phyloP scores from a whole-genome alignment of 2,329 filamentous ascomycete species.

The Talaromyces marneffei region DNA sequence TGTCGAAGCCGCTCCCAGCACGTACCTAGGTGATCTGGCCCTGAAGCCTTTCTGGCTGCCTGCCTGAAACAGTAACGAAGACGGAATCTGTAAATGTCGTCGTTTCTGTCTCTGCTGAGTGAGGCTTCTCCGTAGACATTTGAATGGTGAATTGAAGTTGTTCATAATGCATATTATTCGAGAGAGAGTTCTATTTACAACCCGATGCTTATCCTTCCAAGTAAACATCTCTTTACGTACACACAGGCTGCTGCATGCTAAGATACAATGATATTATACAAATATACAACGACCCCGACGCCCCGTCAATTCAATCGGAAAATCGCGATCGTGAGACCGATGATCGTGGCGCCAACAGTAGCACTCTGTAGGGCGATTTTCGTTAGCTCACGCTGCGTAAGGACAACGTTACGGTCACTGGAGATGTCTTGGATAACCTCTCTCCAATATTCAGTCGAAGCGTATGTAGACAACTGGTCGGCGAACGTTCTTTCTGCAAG shows the following conservation, averaged over 20 bases:
- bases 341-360: conserved; percentile 58
- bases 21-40: not conserved
- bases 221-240: not conserved
- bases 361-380: conserved; percentile 63
- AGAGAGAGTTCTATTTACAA: conserved; percentile 1
- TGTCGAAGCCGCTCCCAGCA: not conserved
- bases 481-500: not conserved
- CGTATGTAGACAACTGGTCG: conserved; percentile 16
- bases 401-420: conserved; percentile 58
- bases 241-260: not conserved
- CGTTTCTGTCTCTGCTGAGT: too few relatives aligned
- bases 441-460: conserved; percentile 43
- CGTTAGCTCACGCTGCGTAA: conserved; percentile 66
- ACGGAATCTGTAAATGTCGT: not conserved
- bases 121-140: too few relatives aligned
- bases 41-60: not conserved
- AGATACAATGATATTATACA: not conserved
- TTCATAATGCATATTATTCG: not conserved
- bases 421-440: conserved; percentile 53
- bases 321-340: conserved; percentile 49
- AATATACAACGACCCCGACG: not conserved
- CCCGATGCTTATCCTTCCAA: not conserved
- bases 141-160: not conserved
- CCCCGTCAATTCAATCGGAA: conserved; percentile 38
- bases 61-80: not conserved